Base-by-base conservation (phyloP, 768 basidiomycete genomes). In the Kwoniella dejecticola region DNA sequence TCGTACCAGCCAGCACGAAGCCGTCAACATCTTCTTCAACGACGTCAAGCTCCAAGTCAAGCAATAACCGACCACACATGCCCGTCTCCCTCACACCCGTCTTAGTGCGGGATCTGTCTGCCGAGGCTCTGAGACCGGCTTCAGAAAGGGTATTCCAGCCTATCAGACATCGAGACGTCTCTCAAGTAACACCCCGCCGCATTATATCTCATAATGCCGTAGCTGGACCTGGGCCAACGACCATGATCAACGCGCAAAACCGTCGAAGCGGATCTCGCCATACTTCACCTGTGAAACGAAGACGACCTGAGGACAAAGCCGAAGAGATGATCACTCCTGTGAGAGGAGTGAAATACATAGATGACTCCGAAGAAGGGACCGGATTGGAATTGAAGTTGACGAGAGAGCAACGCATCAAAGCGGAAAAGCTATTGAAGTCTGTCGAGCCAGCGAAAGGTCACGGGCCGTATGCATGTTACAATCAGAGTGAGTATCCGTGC, bases 391-490 rank as follows among this genome's bases (percentile, higher is more conserved):
- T 62, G 52, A 68, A 68, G 30, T 31, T 50, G 38, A 65, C 60
- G n/a, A 54, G 48, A 29, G 67, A 71, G 36, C 45, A 54, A 23
- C 29, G 60, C 26, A 47, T 62, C 30, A 62, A 55, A 49, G 60
- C 60, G 38, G 60, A 62, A n/a, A 62, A 27, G 59, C 63, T 50
- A 64, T 64, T 71, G 52, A 58, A 58, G 40, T 50, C 49, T 26
- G 62, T 71, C 0, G 56, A 65, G 11, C 64, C 70, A 2, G 56
- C 56, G 10, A 57, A 40, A 17, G 70, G 65, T 1, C 55, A 60
- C 11, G 70, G 70, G 1, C 67, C 67, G 10, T 71, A 46, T 33
- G 47, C 56, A 6, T 66, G 61, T 33, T 71, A 71, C 36, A 62
- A 60, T 36, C 54, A 53, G 5, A 55, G 69, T 70, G 23, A 57